phyloP scores from a whole-genome alignment of 192 early-diverging fungal genomes.

The Coemansia biformis region DNA sequence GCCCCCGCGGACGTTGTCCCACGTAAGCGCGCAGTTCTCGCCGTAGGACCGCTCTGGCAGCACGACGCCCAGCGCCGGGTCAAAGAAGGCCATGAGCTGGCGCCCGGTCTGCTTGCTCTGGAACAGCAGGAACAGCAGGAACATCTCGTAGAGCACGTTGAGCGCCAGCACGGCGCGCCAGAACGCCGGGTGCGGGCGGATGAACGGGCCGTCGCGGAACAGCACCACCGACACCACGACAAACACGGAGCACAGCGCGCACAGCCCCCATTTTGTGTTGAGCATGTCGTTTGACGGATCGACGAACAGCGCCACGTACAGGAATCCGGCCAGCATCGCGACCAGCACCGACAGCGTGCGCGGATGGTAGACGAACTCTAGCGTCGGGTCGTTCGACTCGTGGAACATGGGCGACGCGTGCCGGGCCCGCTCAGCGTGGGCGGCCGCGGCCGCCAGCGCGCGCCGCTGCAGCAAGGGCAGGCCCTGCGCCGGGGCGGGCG shows the following conservation, averaged over 20 bases:
- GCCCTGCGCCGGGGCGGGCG: background rate
- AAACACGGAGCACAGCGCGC: conserved; percentile 55
- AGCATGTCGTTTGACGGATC: conserved; percentile 48
- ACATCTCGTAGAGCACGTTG: conserved; percentile 83
- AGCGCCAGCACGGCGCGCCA: conserved; percentile 85
- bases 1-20: conserved; percentile 69
- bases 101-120: conserved; percentile 87
- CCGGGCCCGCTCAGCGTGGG: conserved; percentile 2
- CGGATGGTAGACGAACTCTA: conserved; percentile 48
- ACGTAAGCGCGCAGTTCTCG: conserved; percentile 78
- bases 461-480: conserved; percentile 19
- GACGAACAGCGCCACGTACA: conserved; percentile 42
- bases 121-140: conserved; percentile 86
- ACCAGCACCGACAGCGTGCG: conserved; percentile 41
- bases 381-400: conserved; percentile 45
- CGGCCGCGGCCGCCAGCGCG: conserved; percentile 7
- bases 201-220: conserved; percentile 91
- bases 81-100: conserved; percentile 70
- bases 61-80: conserved; percentile 69
- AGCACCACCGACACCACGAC: conserved; percentile 80
- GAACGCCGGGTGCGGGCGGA: conserved; percentile 87
- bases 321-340: conserved; percentile 36
- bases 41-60: conserved; percentile 93
- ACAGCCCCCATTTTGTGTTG: conserved; percentile 46
- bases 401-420: conserved; percentile 39